These are phyloP conservation scores for Neurospora discreta DNA, from an alignment of 495 filamentous ascomycete species.

Conservation along the genomic window DNA sequence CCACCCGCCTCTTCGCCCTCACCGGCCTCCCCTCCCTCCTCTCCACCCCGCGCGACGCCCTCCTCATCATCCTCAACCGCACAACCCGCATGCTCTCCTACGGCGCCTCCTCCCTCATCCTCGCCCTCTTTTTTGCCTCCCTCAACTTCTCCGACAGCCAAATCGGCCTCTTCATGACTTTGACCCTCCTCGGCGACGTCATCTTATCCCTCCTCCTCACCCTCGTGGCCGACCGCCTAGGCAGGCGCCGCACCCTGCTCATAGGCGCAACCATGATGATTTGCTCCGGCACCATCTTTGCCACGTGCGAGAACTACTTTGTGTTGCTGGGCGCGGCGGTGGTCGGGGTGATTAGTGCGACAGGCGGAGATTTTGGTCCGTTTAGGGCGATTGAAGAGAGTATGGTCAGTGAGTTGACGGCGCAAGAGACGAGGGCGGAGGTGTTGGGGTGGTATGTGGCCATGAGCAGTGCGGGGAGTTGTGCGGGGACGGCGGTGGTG, in stretches of 20 bases:
- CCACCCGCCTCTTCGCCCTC: not conserved
- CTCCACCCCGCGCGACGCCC: conserved; percentile 46
- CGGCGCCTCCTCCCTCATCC: conserved; percentile 27
- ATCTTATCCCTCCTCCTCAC: conserved; percentile 65
- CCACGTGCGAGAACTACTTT: conserved; percentile 29
- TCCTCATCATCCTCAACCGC: conserved; percentile 63
- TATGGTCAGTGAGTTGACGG: conserved; percentile 60
- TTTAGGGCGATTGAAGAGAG: conserved; percentile 82
- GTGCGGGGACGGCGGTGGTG: conserved; percentile 23
- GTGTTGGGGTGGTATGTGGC: conserved; percentile 79
- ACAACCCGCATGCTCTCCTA: conserved; percentile 45
- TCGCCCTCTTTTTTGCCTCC: conserved; percentile 43
- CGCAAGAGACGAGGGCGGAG: conserved; percentile 51
- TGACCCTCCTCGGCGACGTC: conserved; percentile 74
- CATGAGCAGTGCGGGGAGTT: conserved; percentile 19
- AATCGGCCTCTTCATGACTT: conserved; percentile 81
- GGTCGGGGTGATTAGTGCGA: conserved; percentile 72
- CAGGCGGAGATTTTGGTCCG: conserved; percentile 68
- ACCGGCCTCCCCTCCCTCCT: conserved; percentile 38
- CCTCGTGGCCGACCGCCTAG: conserved; percentile 62
- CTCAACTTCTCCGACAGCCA: conserved; percentile 51
- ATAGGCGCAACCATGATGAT: conserved; percentile 61
- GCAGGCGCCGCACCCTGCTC: conserved; percentile 53
- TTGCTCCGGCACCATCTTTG: conserved; percentile 56
- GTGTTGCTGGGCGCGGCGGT: conserved; percentile 44